These are phyloP conservation scores for Scheffersomyces cryptocercus DNA, from an alignment of 1,139 yeast species.

Conservation along the genomic window DNA sequence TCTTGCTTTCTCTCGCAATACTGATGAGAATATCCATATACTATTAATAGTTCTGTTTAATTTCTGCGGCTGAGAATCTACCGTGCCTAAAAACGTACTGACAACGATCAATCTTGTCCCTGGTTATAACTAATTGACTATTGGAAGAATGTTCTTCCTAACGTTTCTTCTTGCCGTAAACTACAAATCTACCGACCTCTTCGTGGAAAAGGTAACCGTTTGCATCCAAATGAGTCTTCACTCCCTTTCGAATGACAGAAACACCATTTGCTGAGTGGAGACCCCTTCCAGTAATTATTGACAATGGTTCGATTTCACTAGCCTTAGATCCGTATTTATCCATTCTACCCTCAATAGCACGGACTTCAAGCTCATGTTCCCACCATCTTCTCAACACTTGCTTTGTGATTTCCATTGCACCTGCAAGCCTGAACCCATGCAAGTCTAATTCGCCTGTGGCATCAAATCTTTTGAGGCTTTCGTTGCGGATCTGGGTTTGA, in stretches of 20 bases:
- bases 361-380: conserved; percentile 42
- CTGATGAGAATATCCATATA: too few relatives aligned
- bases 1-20: too few relatives aligned
- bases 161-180: conserved; percentile 16
- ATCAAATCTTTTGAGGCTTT: not conserved
- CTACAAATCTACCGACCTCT: conserved; percentile 42
- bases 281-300: conserved; percentile 62
- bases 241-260: conserved; percentile 43
- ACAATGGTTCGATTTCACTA: conserved; percentile 35
- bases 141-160: too few relatives aligned
- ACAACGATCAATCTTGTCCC: too few relatives aligned
- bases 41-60: too few relatives aligned
- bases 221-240: conserved; percentile 33
- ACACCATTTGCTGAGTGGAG: conserved; percentile 57
- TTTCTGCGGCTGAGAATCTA: too few relatives aligned
- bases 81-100: too few relatives aligned
- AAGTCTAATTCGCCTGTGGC: conserved; percentile 43
- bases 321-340: conserved; percentile 31
- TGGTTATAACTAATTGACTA: too few relatives aligned
- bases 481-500: not conserved
- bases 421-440: conserved; percentile 48
- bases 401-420: conserved; percentile 40
- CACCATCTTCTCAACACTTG: conserved; percentile 52
- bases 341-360: conserved; percentile 42
- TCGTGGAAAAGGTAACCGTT: conserved; percentile 45